phyloP scores from a whole-genome alignment of 768 basidiomycete genomes.

The Tylopilus rubrobrunneus region DNA sequence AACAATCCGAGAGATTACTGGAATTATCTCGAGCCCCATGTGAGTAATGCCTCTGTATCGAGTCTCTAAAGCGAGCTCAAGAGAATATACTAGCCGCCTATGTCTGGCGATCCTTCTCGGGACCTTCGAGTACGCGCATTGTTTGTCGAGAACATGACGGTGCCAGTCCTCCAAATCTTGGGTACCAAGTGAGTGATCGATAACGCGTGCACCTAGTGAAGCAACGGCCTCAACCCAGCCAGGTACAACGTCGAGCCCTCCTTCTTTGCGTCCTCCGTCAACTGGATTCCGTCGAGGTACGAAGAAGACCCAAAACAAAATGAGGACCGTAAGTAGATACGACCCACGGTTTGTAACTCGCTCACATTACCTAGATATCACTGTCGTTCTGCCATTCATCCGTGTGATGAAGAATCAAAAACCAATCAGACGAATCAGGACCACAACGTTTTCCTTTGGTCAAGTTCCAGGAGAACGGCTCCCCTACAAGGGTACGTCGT shows the following conservation, averaged over 20 bases:
- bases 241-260: conserved; percentile 61
- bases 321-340: conserved; percentile 46
- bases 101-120: neutral
- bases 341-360: conserved; percentile 22
- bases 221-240: neutral
- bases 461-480: neutral
- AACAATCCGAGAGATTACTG: conserved; percentile 32
- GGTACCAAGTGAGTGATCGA: conserved; percentile 45
- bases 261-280: conserved; percentile 59
- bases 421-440: conserved; percentile 21
- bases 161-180: conserved; percentile 51
- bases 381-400: conserved; percentile 52
- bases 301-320: conserved; percentile 44
- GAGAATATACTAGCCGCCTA: conserved; percentile 23
- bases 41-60: conserved; percentile 21
- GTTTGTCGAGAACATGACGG: conserved; percentile 50
- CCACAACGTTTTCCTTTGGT: neutral
- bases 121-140: conserved; percentile 44
- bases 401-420: conserved; percentile 34
- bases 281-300: conserved; percentile 67
- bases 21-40: conserved; percentile 23
- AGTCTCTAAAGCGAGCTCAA: neutral
- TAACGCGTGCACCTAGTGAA: neutral
- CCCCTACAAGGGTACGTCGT: conserved; percentile 17
- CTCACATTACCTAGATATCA: conserved; percentile 43